Base-by-base conservation (phyloP, 2,329 filamentous ascomycete genomes). In the Boeremia exigua region DNA sequence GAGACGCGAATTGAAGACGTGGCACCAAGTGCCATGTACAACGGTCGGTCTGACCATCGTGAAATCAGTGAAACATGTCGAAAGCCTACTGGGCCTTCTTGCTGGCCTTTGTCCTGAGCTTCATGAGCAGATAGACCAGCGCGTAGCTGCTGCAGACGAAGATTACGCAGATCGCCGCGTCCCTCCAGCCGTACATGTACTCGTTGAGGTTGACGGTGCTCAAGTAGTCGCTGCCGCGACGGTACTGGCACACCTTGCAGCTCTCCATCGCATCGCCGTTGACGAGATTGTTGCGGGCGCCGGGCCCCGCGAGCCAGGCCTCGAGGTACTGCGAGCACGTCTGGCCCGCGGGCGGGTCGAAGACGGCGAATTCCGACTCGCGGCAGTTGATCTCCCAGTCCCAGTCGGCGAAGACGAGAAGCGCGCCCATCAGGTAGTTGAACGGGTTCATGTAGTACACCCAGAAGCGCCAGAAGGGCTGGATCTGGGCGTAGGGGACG, bases 121-220 rank as follows among this genome's bases (percentile, higher is more conserved):
- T 78, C 76, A 78, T 78, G 30, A 77, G 61, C 27, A 65, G 44
- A 60, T 77, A 82, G 2, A 82, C 80, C 54, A 81, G 49, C 2
- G 70, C 75, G 57, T 88, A 88, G 1, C 80, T 82, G 51, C 79
- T 82, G 34, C 84, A 56, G 1, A 77, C 81, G 60, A 88, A 87
- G 5, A 85, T 74, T 1, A 81, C 82, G 2, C 83, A 80, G 43
- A 89, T 85, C 0, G 68, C 88, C 0, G 84, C 84, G 71, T 90
- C 80, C 44, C 88, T 80, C 88, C 88, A 91, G 0, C 86, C 87
- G 61, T 86, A 86, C 57, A 80, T 84, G 61, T 88, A 85, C 4
- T 85, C 79, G 1, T 78, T 77, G 7, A 90, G 63, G 66, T 89
- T 88, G 11, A 90, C 59, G 0, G 79, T 84, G 2, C 72, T 63